Conservation (phyloP, 352 stramenopile species). For the Phytophthora capsici region DNA sequence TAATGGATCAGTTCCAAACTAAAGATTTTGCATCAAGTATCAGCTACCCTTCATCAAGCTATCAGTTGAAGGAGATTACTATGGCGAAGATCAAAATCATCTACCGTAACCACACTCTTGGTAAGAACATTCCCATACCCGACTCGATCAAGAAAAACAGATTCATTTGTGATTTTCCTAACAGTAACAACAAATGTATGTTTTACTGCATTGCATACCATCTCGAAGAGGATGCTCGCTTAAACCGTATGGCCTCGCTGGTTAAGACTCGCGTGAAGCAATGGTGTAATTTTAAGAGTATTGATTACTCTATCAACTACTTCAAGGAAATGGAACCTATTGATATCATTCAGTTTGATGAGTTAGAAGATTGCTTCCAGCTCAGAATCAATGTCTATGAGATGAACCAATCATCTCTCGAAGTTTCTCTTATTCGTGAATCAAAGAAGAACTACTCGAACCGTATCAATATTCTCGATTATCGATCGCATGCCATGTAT, state of each 20-base stretch:
- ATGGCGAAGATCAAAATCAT: background rate
- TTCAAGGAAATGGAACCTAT: constrained; percentile 7
- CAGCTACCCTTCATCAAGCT: background rate
- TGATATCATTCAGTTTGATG: constrained; percentile 15
- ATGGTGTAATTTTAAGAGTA: constrained; percentile 2
- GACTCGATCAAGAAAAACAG: constrained; percentile 6
- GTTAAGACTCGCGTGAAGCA: background rate
- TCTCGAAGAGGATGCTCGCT: background rate
- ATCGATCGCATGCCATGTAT: background rate
- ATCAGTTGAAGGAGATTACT: background rate
- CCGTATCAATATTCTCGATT: constrained; percentile 2
- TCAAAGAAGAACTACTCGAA: constrained; percentile 2
- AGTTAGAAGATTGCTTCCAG: constrained; percentile 8
- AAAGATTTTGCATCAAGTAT: background rate
- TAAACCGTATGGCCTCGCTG: background rate
- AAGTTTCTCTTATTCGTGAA: constrained; percentile 1
- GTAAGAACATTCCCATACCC: background rate
- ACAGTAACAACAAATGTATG: constrained; percentile 14
- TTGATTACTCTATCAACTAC: background rate
- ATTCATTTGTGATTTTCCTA: constrained; percentile 7
- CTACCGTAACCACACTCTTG: background rate
- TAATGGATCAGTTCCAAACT: background rate
- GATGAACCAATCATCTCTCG: background rate
- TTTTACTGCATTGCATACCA: constrained; percentile 10
- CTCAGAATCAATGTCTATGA: constrained; percentile 11